Percentiles rank a stretch among this genome's conserved stretches.
Conservation (phyloP, 768 basidiomycete species). For the Neoboletus subvelutipes region DNA sequence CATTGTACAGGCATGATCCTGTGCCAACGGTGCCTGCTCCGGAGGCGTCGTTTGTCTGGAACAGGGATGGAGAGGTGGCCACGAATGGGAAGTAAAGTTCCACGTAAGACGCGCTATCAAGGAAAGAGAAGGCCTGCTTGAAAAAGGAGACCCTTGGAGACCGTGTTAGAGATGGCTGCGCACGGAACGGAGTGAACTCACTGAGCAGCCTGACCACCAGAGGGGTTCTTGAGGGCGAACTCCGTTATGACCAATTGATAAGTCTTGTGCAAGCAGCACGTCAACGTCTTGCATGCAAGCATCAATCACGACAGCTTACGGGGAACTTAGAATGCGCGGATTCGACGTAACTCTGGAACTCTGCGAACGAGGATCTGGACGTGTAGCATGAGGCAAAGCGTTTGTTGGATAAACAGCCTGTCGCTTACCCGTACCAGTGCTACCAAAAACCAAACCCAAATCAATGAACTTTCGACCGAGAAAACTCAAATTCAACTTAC, state of each 20-base stretch:
- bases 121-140: slow-evolving; percentile 35
- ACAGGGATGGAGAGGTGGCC: slow-evolving; percentile 32
- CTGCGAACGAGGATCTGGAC: slow-evolving; percentile 24
- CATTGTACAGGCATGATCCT: slow-evolving; percentile 34
- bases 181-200: slow-evolving; percentile 12
- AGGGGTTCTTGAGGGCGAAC: slow-evolving; percentile 34
- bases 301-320: slow-evolving; percentile 6
- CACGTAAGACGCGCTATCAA: slow-evolving; percentile 33
- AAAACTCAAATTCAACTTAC: slow-evolving; percentile 14
- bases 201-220: slow-evolving; percentile 33
- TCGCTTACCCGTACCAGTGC: slow-evolving; percentile 33
- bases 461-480: not conserved
- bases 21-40: slow-evolving; percentile 24
- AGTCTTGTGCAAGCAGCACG: slow-evolving; percentile 4
- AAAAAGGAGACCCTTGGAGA: slow-evolving; percentile 32
- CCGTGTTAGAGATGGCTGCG: not conserved
- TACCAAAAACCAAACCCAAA: not conserved
- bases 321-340: slow-evolving; percentile 30
- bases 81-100: slow-evolving; percentile 39
- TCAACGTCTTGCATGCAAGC: slow-evolving; percentile 4
- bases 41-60: slow-evolving; percentile 16
- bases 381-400: not conserved
- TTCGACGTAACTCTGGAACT: slow-evolving; percentile 31
- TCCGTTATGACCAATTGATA: slow-evolving; percentile 31
- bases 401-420: not conserved